Conservation (phyloP, 495 filamentous ascomycete species). For the Bombardia bombarda region DNA sequence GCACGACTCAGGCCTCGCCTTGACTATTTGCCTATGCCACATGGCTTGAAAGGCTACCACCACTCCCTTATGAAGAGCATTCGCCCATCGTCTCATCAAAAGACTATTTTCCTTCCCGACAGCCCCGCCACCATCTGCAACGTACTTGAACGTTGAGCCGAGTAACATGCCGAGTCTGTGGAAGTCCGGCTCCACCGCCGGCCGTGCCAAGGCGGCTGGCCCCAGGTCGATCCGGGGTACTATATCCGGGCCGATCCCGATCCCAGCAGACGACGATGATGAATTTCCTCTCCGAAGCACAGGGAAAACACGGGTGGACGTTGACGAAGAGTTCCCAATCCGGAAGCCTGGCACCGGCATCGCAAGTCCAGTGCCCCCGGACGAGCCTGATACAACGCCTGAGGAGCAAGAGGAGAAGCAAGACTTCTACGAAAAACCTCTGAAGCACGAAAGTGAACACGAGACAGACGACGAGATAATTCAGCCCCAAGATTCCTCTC, state of each 20-base stretch:
- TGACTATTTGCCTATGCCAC: constrained; percentile 1
- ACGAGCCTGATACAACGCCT: constrained; percentile 11
- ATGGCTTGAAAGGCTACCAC: neutral
- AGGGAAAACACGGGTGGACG: constrained; percentile 18
- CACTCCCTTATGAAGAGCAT: too few species aligned
- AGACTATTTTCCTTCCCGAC: neutral
- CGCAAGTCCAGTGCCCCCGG: constrained; percentile 20
- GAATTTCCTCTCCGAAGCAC: too few species aligned
- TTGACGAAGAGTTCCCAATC: constrained; percentile 37
- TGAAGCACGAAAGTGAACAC: neutral
- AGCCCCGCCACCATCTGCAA: neutral
- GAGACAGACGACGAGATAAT: neutral
- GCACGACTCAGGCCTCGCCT: constrained; percentile 10
- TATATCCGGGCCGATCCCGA: constrained; percentile 45
- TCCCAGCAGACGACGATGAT: too few species aligned
- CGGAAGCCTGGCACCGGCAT: constrained; percentile 30
- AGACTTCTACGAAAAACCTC: neutral
- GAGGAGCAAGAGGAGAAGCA: constrained; percentile 11
- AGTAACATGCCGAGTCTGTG: constrained; percentile 24
- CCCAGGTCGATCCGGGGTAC: constrained; percentile 38
- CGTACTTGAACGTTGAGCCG: neutral
- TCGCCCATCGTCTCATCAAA: neutral
- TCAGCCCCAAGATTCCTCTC: neutral
- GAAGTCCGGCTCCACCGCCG: constrained; percentile 28
- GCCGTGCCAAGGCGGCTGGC: constrained; percentile 31